phyloP scores from a whole-genome alignment of 169 alveolate genomes.

The Cryptosporidium ubiquitum region DNA sequence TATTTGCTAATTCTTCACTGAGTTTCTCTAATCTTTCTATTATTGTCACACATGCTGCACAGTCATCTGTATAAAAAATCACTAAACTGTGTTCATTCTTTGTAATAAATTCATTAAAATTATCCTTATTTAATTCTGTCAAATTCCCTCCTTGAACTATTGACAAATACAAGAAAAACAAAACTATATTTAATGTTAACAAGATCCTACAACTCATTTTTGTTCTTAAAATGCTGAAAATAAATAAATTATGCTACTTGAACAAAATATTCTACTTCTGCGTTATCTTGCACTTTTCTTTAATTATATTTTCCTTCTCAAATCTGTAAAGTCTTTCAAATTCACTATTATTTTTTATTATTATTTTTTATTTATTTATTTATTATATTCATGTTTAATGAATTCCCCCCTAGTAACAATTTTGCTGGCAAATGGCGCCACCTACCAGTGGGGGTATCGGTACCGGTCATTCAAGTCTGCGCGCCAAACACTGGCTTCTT shows the following conservation, averaged over 20 bases:
- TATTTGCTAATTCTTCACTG: not conserved
- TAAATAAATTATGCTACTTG: not conserved
- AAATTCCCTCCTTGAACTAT: not conserved
- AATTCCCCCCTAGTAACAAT: too few relatives aligned
- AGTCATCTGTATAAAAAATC: constrained; percentile 39
- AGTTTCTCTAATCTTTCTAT: constrained; percentile 44
- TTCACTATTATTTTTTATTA: too few relatives aligned
- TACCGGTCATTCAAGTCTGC: too few relatives aligned
- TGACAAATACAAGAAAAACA: not conserved
- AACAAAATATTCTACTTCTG: not conserved
- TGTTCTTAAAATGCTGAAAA: not conserved
- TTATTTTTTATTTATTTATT: too few relatives aligned
- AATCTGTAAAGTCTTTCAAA: not conserved
- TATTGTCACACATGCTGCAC: constrained; percentile 64
- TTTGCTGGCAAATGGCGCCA: too few relatives aligned
- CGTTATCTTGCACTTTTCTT: not conserved
- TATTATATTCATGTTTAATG: too few relatives aligned
- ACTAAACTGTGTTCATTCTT: constrained; percentile 30
- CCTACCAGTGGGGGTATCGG: too few relatives aligned
- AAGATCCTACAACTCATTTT: not conserved
- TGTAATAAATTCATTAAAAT: constrained; percentile 5
- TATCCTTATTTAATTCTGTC: constrained; percentile 2
- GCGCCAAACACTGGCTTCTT: too few relatives aligned
- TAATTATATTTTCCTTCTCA: not conserved
- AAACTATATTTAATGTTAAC: not conserved